Conservation (phyloP, 1,284 basidiomycete genomes). For the Ganoderma sinense region DNA sequence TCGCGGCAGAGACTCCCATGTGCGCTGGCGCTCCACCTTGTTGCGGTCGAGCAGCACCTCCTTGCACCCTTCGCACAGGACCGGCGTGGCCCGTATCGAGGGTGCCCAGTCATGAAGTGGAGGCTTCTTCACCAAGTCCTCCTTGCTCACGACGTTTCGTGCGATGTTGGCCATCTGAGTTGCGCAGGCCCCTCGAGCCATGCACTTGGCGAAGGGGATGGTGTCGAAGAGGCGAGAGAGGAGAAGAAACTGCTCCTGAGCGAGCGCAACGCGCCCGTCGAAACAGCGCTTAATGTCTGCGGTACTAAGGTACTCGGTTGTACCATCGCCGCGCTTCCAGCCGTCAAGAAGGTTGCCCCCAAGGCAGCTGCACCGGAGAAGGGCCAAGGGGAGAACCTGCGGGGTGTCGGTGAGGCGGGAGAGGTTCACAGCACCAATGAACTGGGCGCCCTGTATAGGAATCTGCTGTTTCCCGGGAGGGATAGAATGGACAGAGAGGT, state of each 20-base stretch:
- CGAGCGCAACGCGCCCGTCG: background rate
- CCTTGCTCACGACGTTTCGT: background rate
- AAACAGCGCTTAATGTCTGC: background rate
- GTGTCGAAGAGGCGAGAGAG: background rate
- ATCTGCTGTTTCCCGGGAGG: background rate
- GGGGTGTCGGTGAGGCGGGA: conserved; percentile 5
- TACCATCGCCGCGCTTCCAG: conserved; percentile 5
- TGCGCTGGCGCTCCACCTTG: background rate
- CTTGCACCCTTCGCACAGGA: background rate
- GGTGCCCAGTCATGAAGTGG: background rate
- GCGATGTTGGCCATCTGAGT: background rate
- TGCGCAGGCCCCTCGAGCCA: background rate
- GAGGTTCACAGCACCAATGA: conserved; percentile 11
- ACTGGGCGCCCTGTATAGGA: background rate
- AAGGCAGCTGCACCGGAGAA: background rate
- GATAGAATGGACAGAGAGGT: background rate
- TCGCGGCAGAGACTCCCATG: background rate
- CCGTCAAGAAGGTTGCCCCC: conserved; percentile 2
- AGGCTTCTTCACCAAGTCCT: background rate
- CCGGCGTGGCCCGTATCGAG: background rate
- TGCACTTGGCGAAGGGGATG: background rate
- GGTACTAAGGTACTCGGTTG: background rate
- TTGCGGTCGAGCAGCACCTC: background rate
- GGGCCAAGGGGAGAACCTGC: conserved; percentile 6
- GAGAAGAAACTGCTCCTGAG: background rate